A percentile compares a stretch with the other conserved stretches of the same genome.
These are phyloP conservation scores for Centaurea solstitialis DNA, from an alignment of 129 eudicot genomes.

Conservation along the genomic window DNA sequence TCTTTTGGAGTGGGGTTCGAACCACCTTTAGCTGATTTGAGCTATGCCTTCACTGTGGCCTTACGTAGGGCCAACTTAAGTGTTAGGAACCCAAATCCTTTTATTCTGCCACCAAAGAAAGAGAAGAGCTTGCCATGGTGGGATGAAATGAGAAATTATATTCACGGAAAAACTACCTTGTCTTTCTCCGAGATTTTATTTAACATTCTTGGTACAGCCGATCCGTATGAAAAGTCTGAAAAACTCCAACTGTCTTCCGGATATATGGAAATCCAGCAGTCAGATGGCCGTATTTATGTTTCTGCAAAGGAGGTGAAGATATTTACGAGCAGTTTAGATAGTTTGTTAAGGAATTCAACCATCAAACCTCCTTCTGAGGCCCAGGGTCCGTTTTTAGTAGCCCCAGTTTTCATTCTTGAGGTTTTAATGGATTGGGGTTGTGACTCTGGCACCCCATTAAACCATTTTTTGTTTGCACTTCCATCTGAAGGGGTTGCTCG, in stretches of 20 bases:
- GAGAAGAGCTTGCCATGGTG: constrained; percentile 98
- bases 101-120: constrained; percentile 66
- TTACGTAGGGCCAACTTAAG: constrained; percentile 91
- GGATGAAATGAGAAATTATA: constrained; percentile 96
- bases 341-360: constrained; percentile 50
- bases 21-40: constrained; percentile 79
- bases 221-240: constrained; percentile 83
- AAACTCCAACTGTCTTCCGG: constrained; percentile 66
- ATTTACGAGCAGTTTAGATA: constrained; percentile 80
- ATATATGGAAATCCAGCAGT: constrained; percentile 78
- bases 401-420: constrained; percentile 64
- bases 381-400: constrained; percentile 58
- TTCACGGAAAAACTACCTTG: constrained; percentile 67
- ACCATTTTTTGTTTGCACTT: constrained; percentile 86
- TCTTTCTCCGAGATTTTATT: constrained; percentile 56
- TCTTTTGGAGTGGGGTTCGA: constrained; percentile 88
- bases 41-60: constrained; percentile 93
- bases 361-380: constrained; percentile 57
- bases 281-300: constrained; percentile 74
- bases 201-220: constrained; percentile 74
- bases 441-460: constrained; percentile 83
- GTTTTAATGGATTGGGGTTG: constrained; percentile 94
- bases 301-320: constrained; percentile 70
- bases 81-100: constrained; percentile 66
- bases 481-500: constrained; percentile 78